Evolutionary conservation across 805 yeast genomes (phyloP), one percentile per base, ranked within the genome.

Genomic region (Priceomyces castillae): DNA sequence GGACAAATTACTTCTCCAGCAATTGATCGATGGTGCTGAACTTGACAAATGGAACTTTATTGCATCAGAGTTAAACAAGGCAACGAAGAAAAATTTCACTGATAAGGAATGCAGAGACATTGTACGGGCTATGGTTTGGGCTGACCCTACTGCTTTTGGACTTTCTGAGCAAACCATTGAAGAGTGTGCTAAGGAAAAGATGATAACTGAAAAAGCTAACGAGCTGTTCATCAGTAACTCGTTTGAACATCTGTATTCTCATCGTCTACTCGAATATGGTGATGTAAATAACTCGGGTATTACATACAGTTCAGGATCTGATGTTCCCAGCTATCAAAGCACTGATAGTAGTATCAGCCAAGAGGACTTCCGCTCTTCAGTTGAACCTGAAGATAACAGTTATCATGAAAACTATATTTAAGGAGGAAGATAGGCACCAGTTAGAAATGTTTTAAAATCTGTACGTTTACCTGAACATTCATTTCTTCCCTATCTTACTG

Each of bases 1-100:
- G 12, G 89, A 84, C 59, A 73, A 78, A 6, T 46, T 61, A 22
- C 68, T 69, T 16, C 62, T 85, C 31, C 80, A 76, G 51, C 57
- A 57, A 14, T 50, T 80, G n/a, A 61, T 84, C 7, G 90, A 85
- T 54, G 81, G 77, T 34, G 89, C 84, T 1, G 92, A 85, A 54
- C 49, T 76, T 34, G 88, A 82, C 46, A 85, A 85, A 54, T 81
- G 89, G 85, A 67, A 72, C 38, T 81, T 69, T 53, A 69, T 86
- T n/a, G 71, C 86, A 11, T 64, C 72, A 30, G 90, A 85, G 54
- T 67, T 85, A 44, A 73, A 76, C 42, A 77, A 80, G 48, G 67
- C 69, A 17, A 73, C 78, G 1, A 80, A 80, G 15, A 78, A 77
- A 50, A 53, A 61, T 37, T 77, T 78, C 51, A 65, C 80, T 12